Percentiles rank a stretch among this genome's conserved stretches.
Conservation (phyloP, 768 basidiomycete genomes). For the Tubosaeta brunneosetosa region DNA sequence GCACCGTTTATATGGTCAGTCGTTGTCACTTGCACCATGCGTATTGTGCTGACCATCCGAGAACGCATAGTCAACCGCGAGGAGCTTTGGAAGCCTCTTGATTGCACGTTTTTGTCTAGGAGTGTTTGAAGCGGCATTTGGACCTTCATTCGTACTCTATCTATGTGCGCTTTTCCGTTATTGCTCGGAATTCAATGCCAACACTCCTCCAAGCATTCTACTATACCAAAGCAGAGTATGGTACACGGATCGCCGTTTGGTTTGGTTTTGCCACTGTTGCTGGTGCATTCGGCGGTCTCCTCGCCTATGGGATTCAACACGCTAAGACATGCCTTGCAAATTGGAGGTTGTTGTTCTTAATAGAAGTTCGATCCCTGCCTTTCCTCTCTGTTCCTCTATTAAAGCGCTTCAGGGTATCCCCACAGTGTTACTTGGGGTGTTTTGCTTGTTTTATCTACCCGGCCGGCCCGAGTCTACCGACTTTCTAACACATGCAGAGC, state of each 20-base stretch:
- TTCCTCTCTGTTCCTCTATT: neutral
- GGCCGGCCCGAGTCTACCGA: conserved; percentile 30
- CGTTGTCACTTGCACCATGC: neutral
- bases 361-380: conserved; percentile 15
- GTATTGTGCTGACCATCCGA: neutral
- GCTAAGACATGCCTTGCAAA: conserved; percentile 33
- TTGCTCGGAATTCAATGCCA: conserved; percentile 13
- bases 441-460: conserved; percentile 29
- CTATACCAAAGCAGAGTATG: conserved; percentile 46
- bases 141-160: conserved; percentile 31
- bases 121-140: conserved; percentile 35
- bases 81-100: conserved; percentile 26
- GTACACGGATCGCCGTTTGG: conserved; percentile 45
- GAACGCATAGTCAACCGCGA: conserved; percentile 22
- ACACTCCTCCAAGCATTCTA: conserved; percentile 37
- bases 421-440: conserved; percentile 24
- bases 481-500: conserved; percentile 31
- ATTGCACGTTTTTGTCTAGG: conserved; percentile 31
- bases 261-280: conserved; percentile 55
- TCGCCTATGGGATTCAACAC: conserved; percentile 51
- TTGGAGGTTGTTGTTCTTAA: conserved; percentile 37
- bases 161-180: conserved; percentile 15
- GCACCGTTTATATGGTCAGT: conserved; percentile 64
- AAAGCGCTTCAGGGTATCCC: conserved; percentile 51
- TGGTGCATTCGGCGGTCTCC: conserved; percentile 53